Evolutionary conservation across 106 monocot genomes (phyloP), one percentile per base, ranked within the genome.

Genomic region (Dendrobium officinale): DNA sequence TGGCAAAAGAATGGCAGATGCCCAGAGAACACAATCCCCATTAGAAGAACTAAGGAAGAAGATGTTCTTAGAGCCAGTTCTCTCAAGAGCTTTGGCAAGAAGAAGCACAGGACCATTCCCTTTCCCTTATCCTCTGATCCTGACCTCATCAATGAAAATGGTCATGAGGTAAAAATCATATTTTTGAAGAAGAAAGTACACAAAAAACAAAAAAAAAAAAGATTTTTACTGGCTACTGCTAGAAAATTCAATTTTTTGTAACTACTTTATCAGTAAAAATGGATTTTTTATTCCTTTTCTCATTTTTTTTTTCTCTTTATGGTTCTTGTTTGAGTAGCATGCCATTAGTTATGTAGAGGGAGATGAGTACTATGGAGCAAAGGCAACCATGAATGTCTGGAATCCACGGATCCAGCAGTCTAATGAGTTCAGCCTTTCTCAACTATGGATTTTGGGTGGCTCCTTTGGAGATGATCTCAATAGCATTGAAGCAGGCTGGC

Each of bases 401-500:
- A 81, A 93, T 55, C 96, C 96, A 77, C 84, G 79, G 80, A 94
- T 97, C 26, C 88, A 97, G 84, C 93, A 90, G 81, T 9, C 88
- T 17, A 93, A 92, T 77, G 96, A 97, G 92, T 97, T 97, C 78
- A 97, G 96, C 61, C 87, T 97, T 20, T 97, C 96, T 16, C 96
- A 94, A 79, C 56, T 97, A 31, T 97, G 96, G 96, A 81, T 97
- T 64, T 77, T 97, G 15, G 90, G 93, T 20, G 96, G 96, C 9
- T 94, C 96, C 29, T 94, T 97, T 79, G 96, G 92, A 9, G 81
- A 90, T 79, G 93, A 97, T 67, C 90, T 94, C 72, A 97, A 97
- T 77, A 97, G 93, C 85, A 97, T 97, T 82, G 96, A 94, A 92
- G 96, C 96, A 56, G 96, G 96, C 7, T 97, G 96, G 96, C 96